Percentiles rank a stretch among this genome's conserved stretches.
Evolutionary conservation across 1,284 basidiomycete genomes (phyloP).

Genomic region (Mycena sp.): DNA sequence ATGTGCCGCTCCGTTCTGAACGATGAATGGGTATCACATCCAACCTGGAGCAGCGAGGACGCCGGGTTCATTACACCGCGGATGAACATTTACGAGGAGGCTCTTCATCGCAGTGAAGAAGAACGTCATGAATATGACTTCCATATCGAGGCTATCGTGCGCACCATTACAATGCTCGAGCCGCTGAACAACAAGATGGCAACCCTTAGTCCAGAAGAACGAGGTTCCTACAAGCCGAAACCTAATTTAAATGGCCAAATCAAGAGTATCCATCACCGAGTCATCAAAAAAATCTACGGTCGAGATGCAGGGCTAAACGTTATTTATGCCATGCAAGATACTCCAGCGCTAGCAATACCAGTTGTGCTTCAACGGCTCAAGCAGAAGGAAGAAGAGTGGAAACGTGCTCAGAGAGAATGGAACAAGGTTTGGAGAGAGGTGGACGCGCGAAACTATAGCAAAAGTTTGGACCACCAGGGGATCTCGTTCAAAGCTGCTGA

Average conservation of each 20-base stretch:
- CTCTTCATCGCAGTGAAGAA: conserved; percentile 96
- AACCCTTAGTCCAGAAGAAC: conserved; percentile 84
- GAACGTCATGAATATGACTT: conserved; percentile 99
- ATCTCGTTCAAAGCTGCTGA: conserved; percentile 92
- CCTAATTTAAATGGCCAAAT: conserved; percentile 90
- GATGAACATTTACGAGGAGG: conserved; percentile 97
- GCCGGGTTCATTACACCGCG: conserved; percentile 90
- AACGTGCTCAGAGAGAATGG: conserved; percentile 98
- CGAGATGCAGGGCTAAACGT: conserved; percentile 89
- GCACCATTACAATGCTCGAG: conserved; percentile 93
- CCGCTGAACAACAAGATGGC: conserved; percentile 92
- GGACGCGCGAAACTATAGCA: conserved; percentile 92
- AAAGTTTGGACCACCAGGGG: conserved; percentile 93
- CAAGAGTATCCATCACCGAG: conserved; percentile 93
- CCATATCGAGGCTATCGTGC: conserved; percentile 96
- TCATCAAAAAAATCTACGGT: conserved; percentile 98
- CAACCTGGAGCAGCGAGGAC: conserved; percentile 95
- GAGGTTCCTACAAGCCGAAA: conserved; percentile 88
- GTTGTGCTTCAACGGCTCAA: conserved; percentile 93
- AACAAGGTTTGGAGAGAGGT: conserved; percentile 99
- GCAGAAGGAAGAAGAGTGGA: conserved; percentile 99
- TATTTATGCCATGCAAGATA: conserved; percentile 91
- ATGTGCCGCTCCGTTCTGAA: conserved; percentile 98
- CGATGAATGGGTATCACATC: conserved; percentile 97
- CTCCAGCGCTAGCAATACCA: conserved; percentile 92